These are phyloP conservation scores for Aspergillus asperescens DNA, from an alignment of 495 filamentous ascomycete genomes.

Conservation along the genomic window DNA sequence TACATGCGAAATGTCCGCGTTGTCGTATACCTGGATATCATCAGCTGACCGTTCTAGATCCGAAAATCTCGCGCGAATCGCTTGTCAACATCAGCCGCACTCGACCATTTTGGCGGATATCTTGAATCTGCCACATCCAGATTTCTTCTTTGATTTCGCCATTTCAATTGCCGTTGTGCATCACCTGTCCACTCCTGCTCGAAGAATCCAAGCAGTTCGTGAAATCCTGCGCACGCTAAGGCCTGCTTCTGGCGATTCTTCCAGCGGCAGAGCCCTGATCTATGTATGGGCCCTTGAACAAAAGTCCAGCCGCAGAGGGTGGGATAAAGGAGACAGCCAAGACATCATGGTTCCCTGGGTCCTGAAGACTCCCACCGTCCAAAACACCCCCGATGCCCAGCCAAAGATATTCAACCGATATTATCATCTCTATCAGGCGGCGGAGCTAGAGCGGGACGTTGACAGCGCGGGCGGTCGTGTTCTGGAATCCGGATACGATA, in stretches of 20 bases:
- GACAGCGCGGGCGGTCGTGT: conserved; percentile 67
- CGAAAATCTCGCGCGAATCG: conserved; percentile 68
- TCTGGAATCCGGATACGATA: conserved; percentile 83
- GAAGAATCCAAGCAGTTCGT: conserved; percentile 68
- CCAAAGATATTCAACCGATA: conserved; percentile 69
- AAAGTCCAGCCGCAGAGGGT: conserved; percentile 79
- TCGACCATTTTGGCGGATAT: conserved; percentile 66
- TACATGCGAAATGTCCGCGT: background rate
- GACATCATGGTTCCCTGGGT: conserved; percentile 98
- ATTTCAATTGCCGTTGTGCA: conserved; percentile 94
- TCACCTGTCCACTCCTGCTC: conserved; percentile 77
- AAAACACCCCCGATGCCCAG: conserved; percentile 19
- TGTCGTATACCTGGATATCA: background rate
- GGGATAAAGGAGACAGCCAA: conserved; percentile 80
- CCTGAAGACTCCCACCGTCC: conserved; percentile 40
- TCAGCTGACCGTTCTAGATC: conserved; percentile 46
- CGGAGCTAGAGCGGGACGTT: conserved; percentile 82
- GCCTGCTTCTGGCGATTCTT: conserved; percentile 24
- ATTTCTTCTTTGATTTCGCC: conserved; percentile 75
- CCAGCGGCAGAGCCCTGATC: conserved; percentile 64
- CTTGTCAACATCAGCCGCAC: conserved; percentile 56
- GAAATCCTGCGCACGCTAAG: conserved; percentile 66
- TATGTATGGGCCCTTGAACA: conserved; percentile 99
- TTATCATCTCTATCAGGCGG: conserved; percentile 87
- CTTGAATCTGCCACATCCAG: conserved; percentile 63